Conservation (phyloP, 305 asterid genomes). For the Coffea humblotiana region DNA sequence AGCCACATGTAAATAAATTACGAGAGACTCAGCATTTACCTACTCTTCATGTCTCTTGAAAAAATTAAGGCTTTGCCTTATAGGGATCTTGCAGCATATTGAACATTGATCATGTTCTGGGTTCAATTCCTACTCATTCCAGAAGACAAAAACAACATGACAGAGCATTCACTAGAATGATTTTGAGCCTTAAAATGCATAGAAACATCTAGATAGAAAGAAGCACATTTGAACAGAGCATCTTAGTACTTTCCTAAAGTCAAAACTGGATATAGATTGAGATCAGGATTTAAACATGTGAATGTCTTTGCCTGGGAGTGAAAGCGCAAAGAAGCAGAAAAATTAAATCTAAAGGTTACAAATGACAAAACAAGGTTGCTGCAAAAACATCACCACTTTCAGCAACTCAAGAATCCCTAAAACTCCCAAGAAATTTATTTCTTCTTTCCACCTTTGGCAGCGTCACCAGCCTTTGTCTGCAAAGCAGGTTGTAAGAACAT, state of each 20-base stretch:
- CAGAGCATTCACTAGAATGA: not conserved
- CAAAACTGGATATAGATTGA: not conserved
- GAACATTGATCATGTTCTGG: not conserved
- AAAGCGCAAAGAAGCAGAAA: not conserved
- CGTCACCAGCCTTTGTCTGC: slow-evolving; percentile 33
- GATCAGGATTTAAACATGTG: not conserved
- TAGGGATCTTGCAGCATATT: not conserved
- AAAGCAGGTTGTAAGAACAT: not conserved
- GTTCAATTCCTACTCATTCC: not conserved
- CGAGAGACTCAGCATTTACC: too few relatives aligned
- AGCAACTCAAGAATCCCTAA: not conserved
- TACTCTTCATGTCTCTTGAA: too few relatives aligned
- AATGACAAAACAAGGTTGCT: not conserved
- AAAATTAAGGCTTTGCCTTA: not conserved
- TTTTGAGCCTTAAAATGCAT: not conserved
- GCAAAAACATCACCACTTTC: not conserved
- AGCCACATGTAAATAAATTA: too few relatives aligned
- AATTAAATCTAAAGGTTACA: not conserved
- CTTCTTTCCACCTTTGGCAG: slow-evolving; percentile 31
- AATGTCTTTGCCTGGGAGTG: not conserved
- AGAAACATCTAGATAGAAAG: not conserved
- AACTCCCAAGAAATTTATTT: slow-evolving; percentile 15
- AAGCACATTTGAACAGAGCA: not conserved
- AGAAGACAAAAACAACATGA: not conserved
- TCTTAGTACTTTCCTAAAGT: not conserved